Evolutionary conservation across 805 yeast species (phyloP), one percentile per base, ranked within the genome.

Genomic region (Pichia gijzeniarum): DNA sequence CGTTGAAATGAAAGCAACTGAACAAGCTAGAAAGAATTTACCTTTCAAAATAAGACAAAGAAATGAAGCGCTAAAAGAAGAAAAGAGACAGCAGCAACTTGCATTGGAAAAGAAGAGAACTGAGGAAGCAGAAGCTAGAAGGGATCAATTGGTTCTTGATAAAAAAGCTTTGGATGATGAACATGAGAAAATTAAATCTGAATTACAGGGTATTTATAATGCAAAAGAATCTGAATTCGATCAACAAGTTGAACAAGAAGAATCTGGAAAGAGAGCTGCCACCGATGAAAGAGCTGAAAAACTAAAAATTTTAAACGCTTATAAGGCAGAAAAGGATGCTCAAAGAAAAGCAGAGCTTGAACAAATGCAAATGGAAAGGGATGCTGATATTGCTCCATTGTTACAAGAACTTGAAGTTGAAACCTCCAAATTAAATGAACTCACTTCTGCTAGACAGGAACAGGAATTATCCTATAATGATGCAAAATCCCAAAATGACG

Each of bases 1-100:
- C 22, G 95, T 95, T 18, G 71, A 65, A 19, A 74, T 76, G 40
- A 91, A 87, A 65, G 77, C 95, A 47, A 66, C 68, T 35, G 86
- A 82, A 61, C 67, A 67, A 41, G 65, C 63, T 20, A 69, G 67
- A 43, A 63, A 67, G 48, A 58, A 63, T 46, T 52, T 64, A 38
- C 70, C 72, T 45, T 68, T 62, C 37, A 71, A 67, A 35, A 67
- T 69, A 55, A 71, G 69, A 53, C 57, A 61, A 36, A 63, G 69
- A 49, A 70, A 69, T 54, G 65, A 63, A 48, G 64, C 65, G 49
- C 57, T 53, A 33, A 56, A 58, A 39, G 56, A 51, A 34, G 74
- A 74, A 52, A 70, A 68, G 44, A 62, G 65, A 46, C 65, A 63
- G 42, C 63, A 63, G 35, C 64, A 68, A 45, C 51, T 59, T 36